phyloP scores from a whole-genome alignment of 2,329 filamentous ascomycete species.

The Leptosphaerulina australis region DNA sequence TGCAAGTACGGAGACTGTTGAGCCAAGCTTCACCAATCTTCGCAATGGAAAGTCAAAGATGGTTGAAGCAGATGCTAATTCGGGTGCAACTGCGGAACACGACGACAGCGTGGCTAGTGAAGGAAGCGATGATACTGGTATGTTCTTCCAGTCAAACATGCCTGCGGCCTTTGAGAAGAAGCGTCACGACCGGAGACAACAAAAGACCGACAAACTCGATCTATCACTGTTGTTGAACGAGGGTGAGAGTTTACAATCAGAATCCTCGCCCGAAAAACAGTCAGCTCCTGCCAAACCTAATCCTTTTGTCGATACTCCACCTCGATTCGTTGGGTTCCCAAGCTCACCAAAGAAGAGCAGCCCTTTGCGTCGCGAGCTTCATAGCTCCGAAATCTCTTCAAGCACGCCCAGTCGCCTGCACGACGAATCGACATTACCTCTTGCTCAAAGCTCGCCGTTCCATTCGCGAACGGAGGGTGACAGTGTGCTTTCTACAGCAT shows the following conservation, averaged over 20 bases:
- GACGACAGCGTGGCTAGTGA: slow-evolving; percentile 34
- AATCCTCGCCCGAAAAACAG: slow-evolving; percentile 31
- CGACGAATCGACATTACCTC: slow-evolving; percentile 40
- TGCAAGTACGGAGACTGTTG: slow-evolving; percentile 8
- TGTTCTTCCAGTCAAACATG: slow-evolving; percentile 46
- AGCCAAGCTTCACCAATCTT: neutral
- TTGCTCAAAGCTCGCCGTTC: slow-evolving; percentile 44
- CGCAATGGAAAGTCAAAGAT: slow-evolving; percentile 27
- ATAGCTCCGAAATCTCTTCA: slow-evolving; percentile 33
- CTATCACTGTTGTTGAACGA: slow-evolving; percentile 41
- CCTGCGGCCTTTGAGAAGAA: slow-evolving; percentile 36
- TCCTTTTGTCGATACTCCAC: slow-evolving; percentile 42
- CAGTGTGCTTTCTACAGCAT: slow-evolving; percentile 33
- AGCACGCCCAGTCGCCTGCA: slow-evolving; percentile 27
- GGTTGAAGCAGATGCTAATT: slow-evolving; percentile 8
- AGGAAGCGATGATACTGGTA: slow-evolving; percentile 44
- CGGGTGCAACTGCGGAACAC: slow-evolving; percentile 14
- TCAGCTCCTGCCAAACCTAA: slow-evolving; percentile 29
- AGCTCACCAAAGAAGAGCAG: slow-evolving; percentile 44
- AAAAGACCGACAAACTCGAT: slow-evolving; percentile 37
- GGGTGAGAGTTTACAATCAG: slow-evolving; percentile 41
- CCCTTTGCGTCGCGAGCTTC: slow-evolving; percentile 42
- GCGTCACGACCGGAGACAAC: slow-evolving; percentile 30
- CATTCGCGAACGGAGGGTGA: slow-evolving; percentile 38
- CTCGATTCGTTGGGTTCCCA: slow-evolving; percentile 33